phyloP scores from a whole-genome alignment of 2,329 filamentous ascomycete genomes.

The Diaporthe vaccinii region DNA sequence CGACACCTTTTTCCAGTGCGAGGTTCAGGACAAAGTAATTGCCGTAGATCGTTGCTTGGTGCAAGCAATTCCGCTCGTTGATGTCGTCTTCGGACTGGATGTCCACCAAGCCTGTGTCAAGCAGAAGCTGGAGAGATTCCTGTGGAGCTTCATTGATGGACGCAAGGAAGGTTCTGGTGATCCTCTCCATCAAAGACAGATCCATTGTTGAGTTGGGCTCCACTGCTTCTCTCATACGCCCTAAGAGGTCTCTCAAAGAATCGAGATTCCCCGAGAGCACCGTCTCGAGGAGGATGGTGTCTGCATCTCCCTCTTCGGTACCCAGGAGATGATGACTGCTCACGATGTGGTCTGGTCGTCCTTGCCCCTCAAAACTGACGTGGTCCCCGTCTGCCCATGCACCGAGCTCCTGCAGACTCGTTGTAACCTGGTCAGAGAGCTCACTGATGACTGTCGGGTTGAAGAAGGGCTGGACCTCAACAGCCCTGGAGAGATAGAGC shows the following conservation, averaged over 20 bases:
- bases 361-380: conserved; percentile 78
- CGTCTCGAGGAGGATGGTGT: conserved; percentile 88
- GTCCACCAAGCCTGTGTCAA: conserved; percentile 87
- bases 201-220: conserved; percentile 58
- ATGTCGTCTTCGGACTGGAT: conserved; percentile 97
- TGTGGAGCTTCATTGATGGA: conserved; percentile 89
- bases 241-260: conserved; percentile 84
- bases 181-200: conserved; percentile 74
- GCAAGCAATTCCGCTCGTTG: conserved; percentile 95
- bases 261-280: conserved; percentile 85
- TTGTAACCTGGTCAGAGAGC: conserved; percentile 95
- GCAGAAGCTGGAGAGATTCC: conserved; percentile 79
- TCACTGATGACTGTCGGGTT: conserved; percentile 97
- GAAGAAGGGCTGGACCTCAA: conserved; percentile 98
- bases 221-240: conserved; percentile 71
- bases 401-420: conserved; percentile 92
- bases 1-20: conserved; percentile 81
- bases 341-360: conserved; percentile 70
- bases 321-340: conserved; percentile 76
- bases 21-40: conserved; percentile 82
- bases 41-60: conserved; percentile 96
- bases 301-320: conserved; percentile 90
- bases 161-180: conserved; percentile 91
- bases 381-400: conserved; percentile 98
- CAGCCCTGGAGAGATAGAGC: conserved; percentile 92